Evolutionary conservation across 1,139 yeast genomes (phyloP).

Genomic region (Nakaseomyces uthaithaninus): DNA sequence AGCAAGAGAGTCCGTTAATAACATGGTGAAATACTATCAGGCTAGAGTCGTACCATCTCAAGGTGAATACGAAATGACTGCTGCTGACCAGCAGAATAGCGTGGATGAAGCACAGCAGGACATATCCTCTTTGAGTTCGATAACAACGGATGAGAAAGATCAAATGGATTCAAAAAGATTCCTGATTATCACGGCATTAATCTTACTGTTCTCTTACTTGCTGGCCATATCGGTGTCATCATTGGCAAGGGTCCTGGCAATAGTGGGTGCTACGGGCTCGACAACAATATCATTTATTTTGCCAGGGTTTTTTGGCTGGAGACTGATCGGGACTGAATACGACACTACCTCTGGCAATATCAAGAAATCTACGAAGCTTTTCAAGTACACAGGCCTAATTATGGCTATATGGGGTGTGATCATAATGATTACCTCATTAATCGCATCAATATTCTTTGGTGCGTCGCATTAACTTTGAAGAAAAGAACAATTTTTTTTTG

Average conservation of each 20-base stretch:
- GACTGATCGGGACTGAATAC: slow-evolving; percentile 42
- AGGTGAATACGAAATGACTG: not conserved
- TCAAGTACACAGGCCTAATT: slow-evolving; percentile 52
- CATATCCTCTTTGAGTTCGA: not conserved
- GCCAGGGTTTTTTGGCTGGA: slow-evolving; percentile 70
- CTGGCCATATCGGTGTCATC: slow-evolving; percentile 67
- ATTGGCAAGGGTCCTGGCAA: slow-evolving; percentile 74
- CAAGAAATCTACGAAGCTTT: slow-evolving; percentile 22
- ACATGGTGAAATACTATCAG: slow-evolving; percentile 38
- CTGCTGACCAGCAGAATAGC: not conserved
- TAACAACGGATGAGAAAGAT: slow-evolving; percentile 1
- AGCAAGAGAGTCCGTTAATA: slow-evolving; percentile 74
- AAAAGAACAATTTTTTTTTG: not conserved
- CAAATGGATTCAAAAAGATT: slow-evolving; percentile 40
- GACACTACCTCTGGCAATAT: not conserved
- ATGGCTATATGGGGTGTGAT: slow-evolving; percentile 67
- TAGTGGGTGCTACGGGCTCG: slow-evolving; percentile 50
- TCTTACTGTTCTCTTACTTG: slow-evolving; percentile 45
- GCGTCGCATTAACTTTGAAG: slow-evolving; percentile 33
- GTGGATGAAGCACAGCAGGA: not conserved
- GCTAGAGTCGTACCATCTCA: not conserved
- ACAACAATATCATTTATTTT: slow-evolving; percentile 9
- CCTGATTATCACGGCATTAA: slow-evolving; percentile 38
- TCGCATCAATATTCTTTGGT: slow-evolving; percentile 62
- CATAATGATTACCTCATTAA: slow-evolving; percentile 72